Base-by-base conservation (phyloP, 2,329 filamentous ascomycete genomes). In the Xylariaceae sp. region DNA sequence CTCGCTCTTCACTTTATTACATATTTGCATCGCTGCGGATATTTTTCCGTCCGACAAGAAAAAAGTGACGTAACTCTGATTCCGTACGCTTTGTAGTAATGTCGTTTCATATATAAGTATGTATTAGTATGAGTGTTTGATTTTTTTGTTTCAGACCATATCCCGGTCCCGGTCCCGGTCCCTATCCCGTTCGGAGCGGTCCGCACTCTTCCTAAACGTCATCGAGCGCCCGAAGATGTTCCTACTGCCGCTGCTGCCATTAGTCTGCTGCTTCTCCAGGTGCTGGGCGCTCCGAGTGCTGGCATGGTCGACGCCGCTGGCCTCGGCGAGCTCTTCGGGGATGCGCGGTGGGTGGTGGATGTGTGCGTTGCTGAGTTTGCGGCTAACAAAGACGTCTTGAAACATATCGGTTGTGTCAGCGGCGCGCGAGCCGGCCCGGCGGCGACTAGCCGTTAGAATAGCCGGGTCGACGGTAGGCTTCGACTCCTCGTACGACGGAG, bases 331-430 rank as follows among this genome's bases (percentile, higher is more conserved):
- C 57, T 72, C 65, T 47, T 70, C 67, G 23, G 55, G 56, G 50
- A 71, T 71, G 7, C 57, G 59, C 1, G 67, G 68, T 1, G 65
- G 69, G 16, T 62, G 65, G 23, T 40, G 54, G 0, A 61, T 40
- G 18, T 48, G 57, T 7, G 59, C 42, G 37, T 54, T 57, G 19
- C 62, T 58, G 0, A 51, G 69, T 32, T 72, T 73, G 23, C 79
- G 76, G 44, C 69, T 73, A 23, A 75, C 74, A 47, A 79, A 81
- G 0, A 81, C 76, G 50, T 81, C 75, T 52, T 77, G 72, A 70
- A 77, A 78, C 61, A 81, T 71, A 40, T 71, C 70, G 1, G 57
- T 57, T n/a, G 59, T 59, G n/a, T 65, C 61, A 7, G 56, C 32
- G 1, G 65, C 58, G 37, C 65, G 58, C 14, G 70, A 67, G 52